Percentiles rank a stretch among this genome's conserved stretches.
phyloP scores from a whole-genome alignment of 2,329 filamentous ascomycete species.

The Geosmithia putterillii region DNA sequence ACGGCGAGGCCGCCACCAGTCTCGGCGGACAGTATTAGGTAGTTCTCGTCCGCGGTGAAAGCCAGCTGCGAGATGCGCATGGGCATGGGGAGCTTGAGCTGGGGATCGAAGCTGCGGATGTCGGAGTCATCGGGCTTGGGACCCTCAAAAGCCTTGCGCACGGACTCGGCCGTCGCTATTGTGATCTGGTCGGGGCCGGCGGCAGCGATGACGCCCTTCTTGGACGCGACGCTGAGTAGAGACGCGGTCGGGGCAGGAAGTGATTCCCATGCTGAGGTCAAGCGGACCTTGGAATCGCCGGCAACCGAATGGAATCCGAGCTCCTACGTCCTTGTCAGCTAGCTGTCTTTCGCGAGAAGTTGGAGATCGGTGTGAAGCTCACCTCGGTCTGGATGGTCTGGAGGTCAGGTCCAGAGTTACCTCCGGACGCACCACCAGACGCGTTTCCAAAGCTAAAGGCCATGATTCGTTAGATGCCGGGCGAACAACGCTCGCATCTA shows the following conservation, averaged over 20 bases:
- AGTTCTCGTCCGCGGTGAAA: slow-evolving; percentile 83
- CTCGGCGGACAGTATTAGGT: slow-evolving; percentile 73
- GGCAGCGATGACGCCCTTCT: slow-evolving; percentile 71
- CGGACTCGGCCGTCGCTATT: slow-evolving; percentile 62
- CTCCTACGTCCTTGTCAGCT: slow-evolving; percentile 26
- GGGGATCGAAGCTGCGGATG: slow-evolving; percentile 57
- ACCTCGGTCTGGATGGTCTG: slow-evolving; percentile 76
- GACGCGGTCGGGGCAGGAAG: slow-evolving; percentile 68
- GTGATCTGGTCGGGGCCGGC: slow-evolving; percentile 72
- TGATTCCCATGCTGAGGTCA: slow-evolving; percentile 68
- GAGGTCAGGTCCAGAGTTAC: slow-evolving; percentile 49
- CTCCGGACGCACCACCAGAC: slow-evolving; percentile 28
- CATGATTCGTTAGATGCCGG: slow-evolving; percentile 26
- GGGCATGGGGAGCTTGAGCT: slow-evolving; percentile 60
- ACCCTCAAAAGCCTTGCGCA: slow-evolving; percentile 62
- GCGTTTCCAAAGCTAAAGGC: slow-evolving; percentile 49
- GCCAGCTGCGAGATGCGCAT: slow-evolving; percentile 74
- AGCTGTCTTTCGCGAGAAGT: background rate
- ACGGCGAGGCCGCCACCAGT: slow-evolving; percentile 70
- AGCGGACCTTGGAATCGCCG: slow-evolving; percentile 69
- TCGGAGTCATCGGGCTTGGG: slow-evolving; percentile 49
- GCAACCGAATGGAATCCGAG: slow-evolving; percentile 73
- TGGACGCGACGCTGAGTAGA: slow-evolving; percentile 71
- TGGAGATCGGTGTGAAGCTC: slow-evolving; percentile 1
- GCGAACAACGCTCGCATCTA: background rate